Base-by-base conservation (phyloP, 2,329 filamentous ascomycete species). In the Apiospora aurea region DNA sequence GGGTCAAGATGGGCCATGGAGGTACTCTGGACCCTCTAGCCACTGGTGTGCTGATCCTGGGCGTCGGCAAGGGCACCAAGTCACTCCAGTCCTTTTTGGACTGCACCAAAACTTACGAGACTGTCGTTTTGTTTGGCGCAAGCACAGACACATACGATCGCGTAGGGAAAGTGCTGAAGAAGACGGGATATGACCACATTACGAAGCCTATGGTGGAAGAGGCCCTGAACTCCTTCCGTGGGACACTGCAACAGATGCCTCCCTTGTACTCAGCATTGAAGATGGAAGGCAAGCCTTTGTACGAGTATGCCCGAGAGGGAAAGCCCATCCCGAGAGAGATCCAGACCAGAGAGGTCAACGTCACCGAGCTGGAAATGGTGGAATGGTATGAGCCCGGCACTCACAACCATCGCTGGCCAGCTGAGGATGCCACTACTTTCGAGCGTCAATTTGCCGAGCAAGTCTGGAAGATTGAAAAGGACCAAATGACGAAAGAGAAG, bases 1-100 rank as follows among this genome's bases (percentile, higher is more conserved):
- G 94, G 74, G 92, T 98, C 76, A 99, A 98, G 86, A 93, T 98
- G 79, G 96, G 96, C 46, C 96, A 99, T 83, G 96, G 96, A 73
- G 96, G 96, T 61, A 99, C 96, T 1, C 88, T 99, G 24, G 96
- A 99, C 79, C 96, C 96, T 38, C 88, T 98, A 78, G 96, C 96
- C 11, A 97, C 95, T 0, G 96, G 96, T 66, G 94, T 99, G 34
- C 88, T 99, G 69, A 95, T 98, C 74, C 87, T 96, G 8, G 96
- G 96, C 71, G 87, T 98, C 70, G 96, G 96, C 47, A 91, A 89
- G 72, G 96, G 94, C 51, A 99, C 96, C 71, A 99, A 98, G 82
- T 85, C 88, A 18, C 88, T 99, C 1, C 85, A 89, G 53, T 86
- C 90, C 47, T 98, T 98, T 81, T 87, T 98, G 64, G 87, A 90